Evolutionary conservation across 1,284 basidiomycete genomes (phyloP), one percentile per base, ranked within the genome.

Genomic region (Moniliophthora roreri): DNA sequence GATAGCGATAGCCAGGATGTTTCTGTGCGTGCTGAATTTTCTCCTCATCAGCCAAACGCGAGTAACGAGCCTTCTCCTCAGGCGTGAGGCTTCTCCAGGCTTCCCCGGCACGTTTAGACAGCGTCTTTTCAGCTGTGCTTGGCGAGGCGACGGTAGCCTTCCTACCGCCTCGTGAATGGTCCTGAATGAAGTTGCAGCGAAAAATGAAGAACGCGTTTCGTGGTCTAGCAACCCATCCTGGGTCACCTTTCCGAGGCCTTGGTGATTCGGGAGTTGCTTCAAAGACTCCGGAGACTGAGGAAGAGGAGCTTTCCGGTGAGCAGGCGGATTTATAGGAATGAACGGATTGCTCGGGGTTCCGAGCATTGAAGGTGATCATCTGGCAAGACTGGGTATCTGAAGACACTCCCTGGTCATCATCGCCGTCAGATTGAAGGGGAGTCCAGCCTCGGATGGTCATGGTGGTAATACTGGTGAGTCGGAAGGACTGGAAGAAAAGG

Each of bases 121-220:
- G 71, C 0, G 70, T 69, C 57, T 73, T 72, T 52, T 72, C 70
- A 3, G 62, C 51, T 23, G 64, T 21, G 64, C 63, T 16, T 62
- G 58, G 41, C 66, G 63, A 34, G 69, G 61, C 37, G 26, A 26
- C 28, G 26, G 16, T 32, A 40, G 64, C 61, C 28, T 68, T 65
- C 41, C 69, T 70, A 2, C 68, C 67, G 51, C 66, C 60, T 36
- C 66, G 68, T 15, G 68, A 64, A 54, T 77, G 69, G 34, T 63
- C 61, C 28, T 63, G 66, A 28, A 77, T 78, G 61, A 85, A 92
- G 61, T 91, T 84, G 59, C 87, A 87, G 24, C 93, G 85, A 70
- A 93, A 95, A 58, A 95, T 81, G 67, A 95, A 93, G 72, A 94
- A 95, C 24, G 91, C 84, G 65, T 95, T 95, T 6, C 87, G 81